Evolutionary conservation across 371 early-diverging fungal species (phyloP).

Genomic region (Actinomortierella wolfii): DNA sequence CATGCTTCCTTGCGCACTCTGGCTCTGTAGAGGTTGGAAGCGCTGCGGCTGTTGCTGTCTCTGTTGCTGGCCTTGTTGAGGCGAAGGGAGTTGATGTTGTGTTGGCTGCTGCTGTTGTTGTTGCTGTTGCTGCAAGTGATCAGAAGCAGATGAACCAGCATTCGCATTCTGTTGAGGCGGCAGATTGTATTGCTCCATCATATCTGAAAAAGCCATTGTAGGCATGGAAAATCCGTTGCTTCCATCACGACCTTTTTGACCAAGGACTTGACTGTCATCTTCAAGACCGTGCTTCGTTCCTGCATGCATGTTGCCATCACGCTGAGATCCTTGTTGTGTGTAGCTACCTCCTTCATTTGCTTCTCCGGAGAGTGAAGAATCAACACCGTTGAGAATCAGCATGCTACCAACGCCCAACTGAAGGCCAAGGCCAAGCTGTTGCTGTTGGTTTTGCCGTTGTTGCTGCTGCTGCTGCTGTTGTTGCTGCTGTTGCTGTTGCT

Average conservation of each 20-base stretch:
- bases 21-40: conserved; percentile 2
- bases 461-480: conserved; percentile 1
- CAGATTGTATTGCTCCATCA: conserved; percentile 10
- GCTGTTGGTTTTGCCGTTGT: conserved; percentile 2
- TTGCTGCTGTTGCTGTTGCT: background rate
- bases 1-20: conserved; percentile 2
- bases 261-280: too few species aligned
- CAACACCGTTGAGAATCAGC: conserved; percentile 32
- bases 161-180: conserved; percentile 7
- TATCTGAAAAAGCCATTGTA: conserved; percentile 7
- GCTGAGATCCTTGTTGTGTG: conserved; percentile 3
- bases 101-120: conserved; percentile 15
- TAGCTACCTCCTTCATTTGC: background rate
- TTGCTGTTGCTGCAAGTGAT: conserved; percentile 9
- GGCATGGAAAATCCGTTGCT: conserved; percentile 1
- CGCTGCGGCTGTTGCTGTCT: conserved; percentile 9
- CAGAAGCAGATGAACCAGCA: background rate
- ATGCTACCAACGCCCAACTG: conserved; percentile 31
- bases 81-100: conserved; percentile 11
- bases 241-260: conserved; percentile 6
- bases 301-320: conserved; percentile 2
- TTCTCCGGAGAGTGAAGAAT: conserved; percentile 9
- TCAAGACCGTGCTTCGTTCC: background rate
- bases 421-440: conserved; percentile 19
- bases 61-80: conserved; percentile 9